These are phyloP conservation scores for Alternaria arbusti DNA, from an alignment of 2,329 filamentous ascomycete genomes.

Conservation along the genomic window DNA sequence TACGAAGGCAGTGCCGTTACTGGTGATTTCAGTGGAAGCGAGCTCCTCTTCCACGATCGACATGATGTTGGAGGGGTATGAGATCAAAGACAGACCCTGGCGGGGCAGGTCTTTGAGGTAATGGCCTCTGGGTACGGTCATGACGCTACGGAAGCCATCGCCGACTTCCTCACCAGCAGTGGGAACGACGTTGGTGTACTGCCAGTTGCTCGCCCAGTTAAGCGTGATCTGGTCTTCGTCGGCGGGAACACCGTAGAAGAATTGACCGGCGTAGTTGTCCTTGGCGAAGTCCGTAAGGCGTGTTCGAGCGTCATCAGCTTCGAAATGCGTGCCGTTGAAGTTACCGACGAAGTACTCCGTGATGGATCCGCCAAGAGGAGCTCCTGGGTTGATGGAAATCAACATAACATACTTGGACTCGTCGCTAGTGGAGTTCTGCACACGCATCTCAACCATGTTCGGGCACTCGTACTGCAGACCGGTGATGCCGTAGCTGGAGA, in stretches of 20 bases:
- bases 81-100: constrained; percentile 60
- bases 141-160: constrained; percentile 57
- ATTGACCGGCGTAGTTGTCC: constrained; percentile 65
- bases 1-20: constrained; percentile 57
- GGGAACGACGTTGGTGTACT: constrained; percentile 63
- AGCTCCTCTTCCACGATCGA: constrained; percentile 57
- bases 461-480: constrained; percentile 69
- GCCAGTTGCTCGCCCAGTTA: constrained; percentile 66
- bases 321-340: constrained; percentile 71
- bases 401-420: constrained; percentile 54
- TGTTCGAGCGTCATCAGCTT: constrained; percentile 51
- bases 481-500: constrained; percentile 59
- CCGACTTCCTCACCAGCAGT: constrained; percentile 57
- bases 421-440: constrained; percentile 41
- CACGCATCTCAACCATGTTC: constrained; percentile 64
- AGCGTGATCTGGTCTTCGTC: constrained; percentile 56
- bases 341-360: constrained; percentile 64
- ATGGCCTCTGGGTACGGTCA: constrained; percentile 60
- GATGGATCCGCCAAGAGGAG: constrained; percentile 62
- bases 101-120: constrained; percentile 60
- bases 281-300: constrained; percentile 57
- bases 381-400: constrained; percentile 65
- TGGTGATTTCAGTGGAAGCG: constrained; percentile 51
- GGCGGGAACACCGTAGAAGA: constrained; percentile 55
- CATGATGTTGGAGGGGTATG: constrained; percentile 57